Base-by-base conservation (phyloP, 2,329 filamentous ascomycete genomes). In the Septoria petroselini region DNA sequence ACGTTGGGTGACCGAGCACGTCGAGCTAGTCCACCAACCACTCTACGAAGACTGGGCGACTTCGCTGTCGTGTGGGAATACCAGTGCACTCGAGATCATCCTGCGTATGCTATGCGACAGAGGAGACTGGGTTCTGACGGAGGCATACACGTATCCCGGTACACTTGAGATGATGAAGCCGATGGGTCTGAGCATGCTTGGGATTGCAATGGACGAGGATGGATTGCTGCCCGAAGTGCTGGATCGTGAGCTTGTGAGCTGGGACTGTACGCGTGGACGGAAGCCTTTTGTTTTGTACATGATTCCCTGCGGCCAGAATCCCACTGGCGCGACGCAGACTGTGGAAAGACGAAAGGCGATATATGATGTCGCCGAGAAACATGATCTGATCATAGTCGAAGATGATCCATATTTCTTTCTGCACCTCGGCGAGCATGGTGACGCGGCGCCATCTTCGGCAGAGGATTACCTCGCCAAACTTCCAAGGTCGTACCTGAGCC, bases 401-500 rank as follows among this genome's bases (percentile, higher is more conserved):
- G 63, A 66, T 38, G 64, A 66, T 42, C 64, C 64, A 3, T 66
- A 66, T 52, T 65, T 59, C 30, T 66, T 60, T 47, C 41, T 65
- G 9, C 58, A 60, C 4, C 48, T 54, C 11, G 37, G 34, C 4
- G 37, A 47, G 12, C 18, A 30, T 19, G 29, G 19, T 7, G 27
- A n/a, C 11, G 18, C 35, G 8, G 15, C 23, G 4, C 34, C 50
- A 7, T 18, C 47, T 1, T 35, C 8, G 3, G 14, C 48, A 11
- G 48, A 55, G 3, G 21, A 48, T 0, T 62, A 59, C 29, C 34
- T 62, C 7, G n/a, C 17, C 3, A 17, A 41, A 4, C 53, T 64
- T 1, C 48, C 53, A 3, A 30, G 53, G 1, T 70, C 68, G 0
- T 70, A 68, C 44, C 54, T 71, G 0, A 65, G 63, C 2, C 45